A percentile compares a stretch with the other conserved stretches of the same genome.
Evolutionary conservation across 208 protist species (phyloP).

Genomic region (Acanthamoeba lugdunensis): DNA sequence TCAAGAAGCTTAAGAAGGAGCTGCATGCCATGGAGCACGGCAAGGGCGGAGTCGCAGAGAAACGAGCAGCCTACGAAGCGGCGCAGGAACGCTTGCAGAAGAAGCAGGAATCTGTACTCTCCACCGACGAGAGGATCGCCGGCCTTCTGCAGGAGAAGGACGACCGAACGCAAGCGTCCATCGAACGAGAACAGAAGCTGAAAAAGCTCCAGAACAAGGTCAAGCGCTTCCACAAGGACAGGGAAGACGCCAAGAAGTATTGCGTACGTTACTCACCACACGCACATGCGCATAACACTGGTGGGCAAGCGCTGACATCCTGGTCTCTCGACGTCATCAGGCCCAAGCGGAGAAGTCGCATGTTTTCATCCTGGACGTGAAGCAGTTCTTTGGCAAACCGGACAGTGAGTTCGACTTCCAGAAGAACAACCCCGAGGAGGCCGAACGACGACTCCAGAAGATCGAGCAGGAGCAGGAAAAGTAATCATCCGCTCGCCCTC

Average conservation of each 20-base stretch:
- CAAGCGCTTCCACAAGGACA: slow-evolving; percentile 79
- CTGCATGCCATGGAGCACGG: slow-evolving; percentile 68
- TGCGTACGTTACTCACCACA: neutral
- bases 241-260: slow-evolving; percentile 75
- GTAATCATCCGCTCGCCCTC: neutral
- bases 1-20: slow-evolving; percentile 77
- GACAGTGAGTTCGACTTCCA: slow-evolving; percentile 86
- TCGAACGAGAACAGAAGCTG: slow-evolving; percentile 76
- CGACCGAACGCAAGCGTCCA: slow-evolving; percentile 11
- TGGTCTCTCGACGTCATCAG: neutral
- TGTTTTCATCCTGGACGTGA: slow-evolving; percentile 86
- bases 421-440: slow-evolving; percentile 69
- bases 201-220: slow-evolving; percentile 80
- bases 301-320: too few relatives aligned
- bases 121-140: slow-evolving; percentile 31
- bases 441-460: slow-evolving; percentile 70
- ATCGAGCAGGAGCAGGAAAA: slow-evolving; percentile 78
- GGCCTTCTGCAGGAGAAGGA: slow-evolving; percentile 7
- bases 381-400: slow-evolving; percentile 83
- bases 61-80: slow-evolving; percentile 77
- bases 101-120: slow-evolving; percentile 2
- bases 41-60: slow-evolving; percentile 27
- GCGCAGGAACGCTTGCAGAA: slow-evolving; percentile 79
- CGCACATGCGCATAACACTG: neutral
- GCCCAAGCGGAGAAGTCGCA: slow-evolving; percentile 74